A percentile compares a stretch with the other conserved stretches of the same genome.
phyloP scores from a whole-genome alignment of 2,329 filamentous ascomycete species.

The Gnomoniopsis sp. region DNA sequence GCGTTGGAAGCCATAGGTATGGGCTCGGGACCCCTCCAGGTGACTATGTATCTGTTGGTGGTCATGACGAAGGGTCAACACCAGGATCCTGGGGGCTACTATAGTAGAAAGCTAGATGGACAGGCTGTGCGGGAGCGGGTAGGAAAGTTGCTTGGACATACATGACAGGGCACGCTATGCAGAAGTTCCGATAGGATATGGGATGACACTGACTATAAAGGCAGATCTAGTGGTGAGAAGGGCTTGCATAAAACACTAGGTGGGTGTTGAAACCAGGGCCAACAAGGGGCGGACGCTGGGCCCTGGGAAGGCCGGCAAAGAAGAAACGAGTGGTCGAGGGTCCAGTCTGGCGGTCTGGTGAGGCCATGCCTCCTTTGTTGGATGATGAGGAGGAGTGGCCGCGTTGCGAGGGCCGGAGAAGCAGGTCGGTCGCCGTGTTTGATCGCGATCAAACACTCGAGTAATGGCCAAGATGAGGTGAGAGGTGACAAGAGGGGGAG shows the following conservation, averaged over 20 bases:
- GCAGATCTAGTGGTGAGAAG: neutral
- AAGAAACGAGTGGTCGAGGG: conserved; percentile 1
- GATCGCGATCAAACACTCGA: neutral
- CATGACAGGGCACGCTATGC: neutral
- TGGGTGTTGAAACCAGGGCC: neutral
- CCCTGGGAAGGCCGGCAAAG: neutral
- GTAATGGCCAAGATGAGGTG: neutral
- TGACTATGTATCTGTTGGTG: conserved; percentile 25
- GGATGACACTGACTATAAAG: neutral
- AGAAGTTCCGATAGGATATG: neutral
- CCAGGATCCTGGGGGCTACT: conserved; percentile 2
- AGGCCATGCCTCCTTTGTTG: conserved; percentile 3
- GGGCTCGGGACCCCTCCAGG: conserved; percentile 13
- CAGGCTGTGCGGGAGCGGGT: neutral
- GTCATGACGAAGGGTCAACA: conserved; percentile 24
- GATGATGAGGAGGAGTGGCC: too few relatives aligned
- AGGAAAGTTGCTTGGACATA: neutral
- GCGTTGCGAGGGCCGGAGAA: neutral
- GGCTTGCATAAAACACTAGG: conserved; percentile 2
- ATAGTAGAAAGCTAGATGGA: too few relatives aligned
- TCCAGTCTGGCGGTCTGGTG: neutral
- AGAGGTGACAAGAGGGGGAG: neutral
- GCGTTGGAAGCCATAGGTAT: conserved; percentile 15
- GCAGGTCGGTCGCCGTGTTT: neutral
- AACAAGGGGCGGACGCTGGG: neutral